Conservation (phyloP, 2,329 filamentous ascomycete species). For the Rachicladosporium sp. region DNA sequence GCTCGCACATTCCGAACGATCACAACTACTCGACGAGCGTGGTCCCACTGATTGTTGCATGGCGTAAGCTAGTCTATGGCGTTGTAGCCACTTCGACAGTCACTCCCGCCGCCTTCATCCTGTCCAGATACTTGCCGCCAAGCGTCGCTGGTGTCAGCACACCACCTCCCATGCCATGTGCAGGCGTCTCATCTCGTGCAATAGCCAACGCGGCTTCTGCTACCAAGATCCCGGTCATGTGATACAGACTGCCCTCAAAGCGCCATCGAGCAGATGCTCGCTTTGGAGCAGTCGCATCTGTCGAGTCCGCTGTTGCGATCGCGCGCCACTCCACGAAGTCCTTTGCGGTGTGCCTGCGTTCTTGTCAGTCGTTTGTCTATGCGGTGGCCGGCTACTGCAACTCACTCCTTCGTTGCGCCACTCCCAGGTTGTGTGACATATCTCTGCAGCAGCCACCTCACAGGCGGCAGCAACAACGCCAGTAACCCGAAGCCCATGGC, state of each 20-base stretch:
- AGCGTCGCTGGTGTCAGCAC: conserved; percentile 61
- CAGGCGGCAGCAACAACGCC: conserved; percentile 38
- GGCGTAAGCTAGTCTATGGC: no score
- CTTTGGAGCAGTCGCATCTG: conserved; percentile 32
- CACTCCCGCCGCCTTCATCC: conserved; percentile 49
- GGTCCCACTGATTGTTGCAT: no score
- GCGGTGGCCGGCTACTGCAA: conserved; percentile 18
- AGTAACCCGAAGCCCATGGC: conserved; percentile 34
- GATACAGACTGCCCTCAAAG: conserved; percentile 52
- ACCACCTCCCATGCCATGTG: conserved; percentile 48
- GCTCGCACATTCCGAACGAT: no score
- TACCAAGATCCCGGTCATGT: conserved; percentile 52
- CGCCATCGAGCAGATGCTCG: conserved; percentile 44
- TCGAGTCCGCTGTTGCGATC: conserved; percentile 48
- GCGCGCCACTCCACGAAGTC: conserved; percentile 53
- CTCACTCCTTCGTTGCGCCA: conserved; percentile 35
- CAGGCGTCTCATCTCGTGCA: conserved; percentile 42
- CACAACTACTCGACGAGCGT: no score
- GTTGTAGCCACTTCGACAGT: conserved; percentile 11
- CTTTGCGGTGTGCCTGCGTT: conserved; percentile 39
- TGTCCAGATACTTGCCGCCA: conserved; percentile 54
- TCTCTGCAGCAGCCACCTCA: conserved; percentile 39
- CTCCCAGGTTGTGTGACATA: conserved; percentile 39
- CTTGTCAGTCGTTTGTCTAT: conserved; percentile 2
- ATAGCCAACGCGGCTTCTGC: conserved; percentile 54